phyloP scores from a whole-genome alignment of 768 basidiomycete genomes.

The Tricholoma saponaceum region DNA sequence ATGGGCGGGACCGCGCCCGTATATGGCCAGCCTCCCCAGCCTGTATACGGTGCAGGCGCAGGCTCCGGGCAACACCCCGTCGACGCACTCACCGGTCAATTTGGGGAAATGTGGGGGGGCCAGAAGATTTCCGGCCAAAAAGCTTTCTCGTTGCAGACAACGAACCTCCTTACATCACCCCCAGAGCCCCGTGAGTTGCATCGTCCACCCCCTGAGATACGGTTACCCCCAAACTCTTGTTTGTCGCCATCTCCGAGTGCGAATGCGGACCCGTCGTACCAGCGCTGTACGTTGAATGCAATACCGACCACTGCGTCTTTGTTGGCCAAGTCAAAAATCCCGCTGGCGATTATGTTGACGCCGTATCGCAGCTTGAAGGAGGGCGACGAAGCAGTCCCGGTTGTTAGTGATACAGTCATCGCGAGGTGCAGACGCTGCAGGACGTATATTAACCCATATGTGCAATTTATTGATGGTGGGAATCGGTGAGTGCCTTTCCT shows the following conservation, averaged over 20 bases:
- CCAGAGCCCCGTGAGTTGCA: slow-evolving; percentile 86
- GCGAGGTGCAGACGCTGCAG: slow-evolving; percentile 95
- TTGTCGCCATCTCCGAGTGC: slow-evolving; percentile 74
- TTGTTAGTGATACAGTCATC: slow-evolving; percentile 91
- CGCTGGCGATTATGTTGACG: slow-evolving; percentile 83
- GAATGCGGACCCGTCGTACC: slow-evolving; percentile 88
- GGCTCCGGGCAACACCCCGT: slow-evolving; percentile 41
- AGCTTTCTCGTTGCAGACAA: slow-evolving; percentile 74
- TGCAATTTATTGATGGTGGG: slow-evolving; percentile 96
- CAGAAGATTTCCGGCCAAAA: slow-evolving; percentile 44
- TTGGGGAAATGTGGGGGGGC: slow-evolving; percentile 82
- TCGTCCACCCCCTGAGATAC: slow-evolving; percentile 83
- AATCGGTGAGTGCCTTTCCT: slow-evolving; percentile 55
- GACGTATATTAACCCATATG: slow-evolving; percentile 96
- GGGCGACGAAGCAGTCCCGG: slow-evolving; percentile 81
- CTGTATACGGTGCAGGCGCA: slow-evolving; percentile 24
- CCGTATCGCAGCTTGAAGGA: slow-evolving; percentile 86
- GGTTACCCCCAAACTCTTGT: slow-evolving; percentile 80
- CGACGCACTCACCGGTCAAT: slow-evolving; percentile 75
- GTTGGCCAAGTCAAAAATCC: slow-evolving; percentile 85
- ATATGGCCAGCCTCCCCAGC: slow-evolving; percentile 32
- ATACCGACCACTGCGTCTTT: slow-evolving; percentile 88
- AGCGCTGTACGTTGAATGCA: slow-evolving; percentile 88
- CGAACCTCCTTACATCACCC: slow-evolving; percentile 90
- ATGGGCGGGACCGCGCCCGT: slow-evolving; percentile 35